Evolutionary conservation across 139 green algal genomes (phyloP).

Genomic region (Chlamydomonas asymmetrica): DNA sequence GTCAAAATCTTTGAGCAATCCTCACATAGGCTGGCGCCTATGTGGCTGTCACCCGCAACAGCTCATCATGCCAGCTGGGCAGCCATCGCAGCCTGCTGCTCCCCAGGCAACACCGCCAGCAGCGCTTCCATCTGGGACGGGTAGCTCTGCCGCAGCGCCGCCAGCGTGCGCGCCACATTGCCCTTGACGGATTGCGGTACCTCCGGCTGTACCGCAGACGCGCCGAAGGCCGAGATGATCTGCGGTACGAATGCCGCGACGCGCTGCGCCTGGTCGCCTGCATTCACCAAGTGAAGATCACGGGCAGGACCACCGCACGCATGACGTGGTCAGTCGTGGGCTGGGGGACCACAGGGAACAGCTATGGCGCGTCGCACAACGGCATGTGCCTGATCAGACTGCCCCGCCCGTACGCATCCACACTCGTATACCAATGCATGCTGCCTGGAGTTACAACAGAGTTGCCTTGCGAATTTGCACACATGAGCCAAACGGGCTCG

Average conservation of each 20-base stretch:
- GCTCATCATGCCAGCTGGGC: too few species aligned
- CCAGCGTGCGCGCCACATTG: conserved; percentile 22
- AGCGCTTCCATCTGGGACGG: conserved; percentile 28
- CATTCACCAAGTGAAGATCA: background rate
- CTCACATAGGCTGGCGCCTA: too few species aligned
- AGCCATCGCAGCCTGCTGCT: conserved; percentile 42
- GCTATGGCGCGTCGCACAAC: background rate
- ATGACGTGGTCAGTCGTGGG: background rate
- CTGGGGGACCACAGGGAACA: background rate
- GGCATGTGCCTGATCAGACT: background rate
- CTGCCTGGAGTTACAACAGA: background rate
- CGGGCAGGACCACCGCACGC: background rate
- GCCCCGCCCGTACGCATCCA: background rate
- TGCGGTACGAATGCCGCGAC: conserved; percentile 15
- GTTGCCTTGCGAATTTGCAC: background rate
- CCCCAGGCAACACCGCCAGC: conserved; percentile 31
- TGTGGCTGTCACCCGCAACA: too few species aligned
- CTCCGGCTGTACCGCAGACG: conserved; percentile 29
- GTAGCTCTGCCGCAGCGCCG: conserved; percentile 29
- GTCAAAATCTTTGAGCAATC: too few species aligned
- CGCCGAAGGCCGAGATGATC: conserved; percentile 36
- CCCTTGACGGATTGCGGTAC: conserved; percentile 12
- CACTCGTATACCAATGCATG: background rate
- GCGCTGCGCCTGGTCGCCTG: conserved; percentile 31
- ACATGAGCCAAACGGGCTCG: background rate